Conservation (phyloP, 495 filamentous ascomycete species). For the Monascus purpureus region DNA sequence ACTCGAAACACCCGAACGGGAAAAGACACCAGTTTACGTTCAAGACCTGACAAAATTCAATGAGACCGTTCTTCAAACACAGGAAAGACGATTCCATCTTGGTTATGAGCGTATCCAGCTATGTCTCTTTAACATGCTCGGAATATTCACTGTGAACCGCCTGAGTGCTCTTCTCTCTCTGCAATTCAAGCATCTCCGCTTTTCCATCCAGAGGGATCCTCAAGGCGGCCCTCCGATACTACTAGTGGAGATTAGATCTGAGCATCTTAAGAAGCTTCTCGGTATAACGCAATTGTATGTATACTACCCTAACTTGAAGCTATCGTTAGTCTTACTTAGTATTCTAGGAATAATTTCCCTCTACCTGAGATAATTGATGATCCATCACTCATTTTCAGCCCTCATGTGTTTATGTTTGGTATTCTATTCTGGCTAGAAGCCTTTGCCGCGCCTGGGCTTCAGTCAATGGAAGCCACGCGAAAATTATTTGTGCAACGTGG, state of each 20-base stretch:
- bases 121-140: slow-evolving; percentile 11
- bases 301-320: too few species aligned
- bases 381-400: slow-evolving; percentile 9
- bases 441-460: not conserved
- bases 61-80: slow-evolving; percentile 11
- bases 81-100: too few species aligned
- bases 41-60: slow-evolving; percentile 13
- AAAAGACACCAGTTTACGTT: slow-evolving; percentile 11
- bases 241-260: slow-evolving; percentile 9
- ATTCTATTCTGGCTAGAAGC: slow-evolving; percentile 1
- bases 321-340: too few species aligned
- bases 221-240: slow-evolving; percentile 9
- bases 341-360: slow-evolving; percentile 9
- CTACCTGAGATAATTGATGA: slow-evolving; percentile 15
- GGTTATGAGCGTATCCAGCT: slow-evolving; percentile 10
- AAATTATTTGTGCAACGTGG: slow-evolving; percentile 7
- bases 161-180: slow-evolving; percentile 9
- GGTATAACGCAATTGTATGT: slow-evolving; percentile 9
- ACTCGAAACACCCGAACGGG: slow-evolving; percentile 6
- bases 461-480: slow-evolving; percentile 2
- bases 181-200: slow-evolving; percentile 10
- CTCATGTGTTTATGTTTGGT: slow-evolving; percentile 3
- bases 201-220: slow-evolving; percentile 10
- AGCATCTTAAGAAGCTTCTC: slow-evolving; percentile 9
- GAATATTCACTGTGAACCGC: slow-evolving; percentile 10